These are phyloP conservation scores for Neofusicoccum sp. DNA, from an alignment of 2,329 filamentous ascomycete species.

Conservation along the genomic window DNA sequence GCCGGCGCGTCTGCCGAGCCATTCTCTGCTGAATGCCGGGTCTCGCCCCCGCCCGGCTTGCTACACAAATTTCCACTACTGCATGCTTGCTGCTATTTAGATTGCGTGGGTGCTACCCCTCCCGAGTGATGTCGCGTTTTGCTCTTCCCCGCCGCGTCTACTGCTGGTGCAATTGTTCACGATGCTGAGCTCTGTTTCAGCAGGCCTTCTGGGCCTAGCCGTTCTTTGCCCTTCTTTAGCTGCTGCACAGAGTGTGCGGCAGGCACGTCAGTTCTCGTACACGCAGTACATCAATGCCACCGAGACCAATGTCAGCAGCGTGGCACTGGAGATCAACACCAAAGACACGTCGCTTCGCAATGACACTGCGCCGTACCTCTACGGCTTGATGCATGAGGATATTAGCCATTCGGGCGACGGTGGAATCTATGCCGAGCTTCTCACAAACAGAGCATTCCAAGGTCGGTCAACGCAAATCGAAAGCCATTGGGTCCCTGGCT, in stretches of 20 bases:
- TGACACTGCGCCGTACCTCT: slow-evolving; percentile 18
- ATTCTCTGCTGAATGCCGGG: background rate
- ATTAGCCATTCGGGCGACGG: slow-evolving; percentile 70
- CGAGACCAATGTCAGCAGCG: slow-evolving; percentile 9
- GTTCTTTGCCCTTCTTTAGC: slow-evolving; percentile 6
- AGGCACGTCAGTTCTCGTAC: background rate
- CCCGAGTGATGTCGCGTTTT: background rate
- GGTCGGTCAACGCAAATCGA: slow-evolving; percentile 24
- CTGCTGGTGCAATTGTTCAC: background rate
- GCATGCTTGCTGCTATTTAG: background rate
- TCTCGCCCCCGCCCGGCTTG: background rate
- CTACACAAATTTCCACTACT: background rate
- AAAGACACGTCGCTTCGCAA: slow-evolving; percentile 16
- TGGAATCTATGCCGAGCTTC: slow-evolving; percentile 69
- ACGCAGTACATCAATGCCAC: slow-evolving; percentile 15
- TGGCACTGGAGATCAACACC: slow-evolving; percentile 11
- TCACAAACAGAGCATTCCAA: slow-evolving; percentile 71
- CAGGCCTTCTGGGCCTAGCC: slow-evolving; percentile 6
- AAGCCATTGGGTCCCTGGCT: background rate
- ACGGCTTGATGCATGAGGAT: slow-evolving; percentile 43
- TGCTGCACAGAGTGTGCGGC: background rate
- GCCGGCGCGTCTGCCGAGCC: slow-evolving; percentile 4
- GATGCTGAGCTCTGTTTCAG: slow-evolving; percentile 8
- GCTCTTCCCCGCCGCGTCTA: background rate
- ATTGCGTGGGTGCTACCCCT: background rate